A percentile compares a stretch with the other conserved stretches of the same genome.
Conservation (phyloP, 2,329 filamentous ascomycete genomes). For the Diaporthe vaccinii region DNA sequence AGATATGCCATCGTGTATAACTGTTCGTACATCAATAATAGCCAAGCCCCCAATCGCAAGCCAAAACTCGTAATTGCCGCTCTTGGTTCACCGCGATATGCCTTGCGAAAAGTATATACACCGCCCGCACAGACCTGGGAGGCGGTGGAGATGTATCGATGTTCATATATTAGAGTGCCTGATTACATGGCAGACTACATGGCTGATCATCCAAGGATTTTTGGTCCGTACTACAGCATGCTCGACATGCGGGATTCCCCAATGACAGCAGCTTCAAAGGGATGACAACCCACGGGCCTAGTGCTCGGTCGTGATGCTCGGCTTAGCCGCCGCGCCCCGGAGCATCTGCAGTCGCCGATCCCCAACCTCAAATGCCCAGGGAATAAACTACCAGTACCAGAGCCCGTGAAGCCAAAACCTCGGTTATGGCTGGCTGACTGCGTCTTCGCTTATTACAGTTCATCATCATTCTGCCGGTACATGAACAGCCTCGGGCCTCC, state of each 20-base stretch:
- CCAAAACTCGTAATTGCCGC: background rate
- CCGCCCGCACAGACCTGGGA: background rate
- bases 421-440: background rate
- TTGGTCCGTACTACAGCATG: background rate
- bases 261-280: background rate
- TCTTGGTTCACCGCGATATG: background rate
- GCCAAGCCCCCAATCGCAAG: slow-evolving; percentile 1
- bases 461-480: slow-evolving; percentile 39
- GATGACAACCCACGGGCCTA: slow-evolving; percentile 23
- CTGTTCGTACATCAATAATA: background rate
- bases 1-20: background rate
- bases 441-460: background rate
- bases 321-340: slow-evolving; percentile 9
- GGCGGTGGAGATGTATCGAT: slow-evolving; percentile 2
- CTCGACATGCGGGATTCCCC: slow-evolving; percentile 1
- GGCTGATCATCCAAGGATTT: slow-evolving; percentile 13
- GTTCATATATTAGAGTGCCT: slow-evolving; percentile 6
- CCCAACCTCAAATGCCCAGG: background rate
- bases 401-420: background rate
- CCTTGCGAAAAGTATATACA: slow-evolving; percentile 4
- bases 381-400: background rate
- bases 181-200: background rate
- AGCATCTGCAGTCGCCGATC: slow-evolving; percentile 11
- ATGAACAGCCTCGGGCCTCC: slow-evolving; percentile 43
- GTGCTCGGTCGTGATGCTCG: slow-evolving; percentile 20